These are phyloP conservation scores for Echeveria elegans DNA, from an alignment of 164 flowering plant genomes.

Conservation along the genomic window DNA sequence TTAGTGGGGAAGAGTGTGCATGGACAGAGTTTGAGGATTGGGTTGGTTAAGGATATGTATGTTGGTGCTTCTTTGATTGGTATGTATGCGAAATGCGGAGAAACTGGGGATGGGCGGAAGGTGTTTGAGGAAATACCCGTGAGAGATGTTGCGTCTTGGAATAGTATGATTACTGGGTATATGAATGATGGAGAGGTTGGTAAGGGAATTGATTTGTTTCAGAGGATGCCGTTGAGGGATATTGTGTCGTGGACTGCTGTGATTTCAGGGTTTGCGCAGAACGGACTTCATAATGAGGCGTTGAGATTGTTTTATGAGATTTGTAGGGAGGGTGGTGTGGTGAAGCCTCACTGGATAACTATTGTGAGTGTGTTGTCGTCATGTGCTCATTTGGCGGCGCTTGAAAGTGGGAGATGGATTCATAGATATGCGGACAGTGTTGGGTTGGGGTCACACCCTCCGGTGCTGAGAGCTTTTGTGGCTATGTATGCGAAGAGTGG, in stretches of 20 bases:
- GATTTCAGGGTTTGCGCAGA: constrained; percentile 52
- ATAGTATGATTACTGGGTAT: constrained; percentile 41
- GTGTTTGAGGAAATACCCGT: constrained; percentile 11
- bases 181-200: constrained; percentile 26
- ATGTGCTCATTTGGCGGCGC: constrained; percentile 39
- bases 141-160: constrained; percentile 52
- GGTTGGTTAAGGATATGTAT: constrained; percentile 32
- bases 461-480: constrained; percentile 35
- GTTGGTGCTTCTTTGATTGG: constrained; percentile 39
- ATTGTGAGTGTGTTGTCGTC: constrained; percentile 54
- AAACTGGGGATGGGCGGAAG: constrained; percentile 14
- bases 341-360: constrained; percentile 54
- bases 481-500: constrained; percentile 60
- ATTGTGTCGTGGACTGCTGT: constrained; percentile 51
- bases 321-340: constrained; percentile 20
- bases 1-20: constrained; percentile 22
- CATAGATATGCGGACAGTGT: constrained; percentile 29
- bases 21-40: constrained; percentile 32
- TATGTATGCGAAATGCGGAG: constrained; percentile 24
- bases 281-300: constrained; percentile 37
- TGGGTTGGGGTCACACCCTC: constrained; percentile 32
- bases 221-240: background rate
- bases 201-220: constrained; percentile 31
- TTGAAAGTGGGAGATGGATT: constrained; percentile 37
- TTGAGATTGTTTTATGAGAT: constrained; percentile 37